Conservation (phyloP, 2,329 filamentous ascomycete species). For the Colletotrichum graminicola region DNA sequence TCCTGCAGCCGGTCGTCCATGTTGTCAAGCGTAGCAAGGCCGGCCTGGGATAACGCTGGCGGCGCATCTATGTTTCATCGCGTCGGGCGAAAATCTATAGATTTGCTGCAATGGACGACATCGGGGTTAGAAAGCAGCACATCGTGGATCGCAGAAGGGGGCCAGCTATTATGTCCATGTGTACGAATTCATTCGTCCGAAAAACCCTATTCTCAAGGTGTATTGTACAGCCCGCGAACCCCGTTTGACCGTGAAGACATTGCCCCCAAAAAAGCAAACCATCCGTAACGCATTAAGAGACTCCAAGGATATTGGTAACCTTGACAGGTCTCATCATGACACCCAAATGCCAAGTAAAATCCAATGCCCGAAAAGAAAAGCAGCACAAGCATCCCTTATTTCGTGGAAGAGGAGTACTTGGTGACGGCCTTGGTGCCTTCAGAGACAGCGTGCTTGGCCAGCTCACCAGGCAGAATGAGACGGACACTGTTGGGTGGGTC, state of each 20-base stretch:
- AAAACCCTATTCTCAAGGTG: conserved; percentile 71
- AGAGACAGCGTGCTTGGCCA: conserved; percentile 99
- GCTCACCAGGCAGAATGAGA: conserved; percentile 96
- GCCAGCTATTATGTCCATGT: conserved; percentile 58
- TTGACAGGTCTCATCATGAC: conserved; percentile 68
- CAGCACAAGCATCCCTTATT: conserved; percentile 77
- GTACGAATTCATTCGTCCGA: conserved; percentile 73
- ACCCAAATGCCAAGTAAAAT: conserved; percentile 68
- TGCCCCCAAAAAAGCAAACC: conserved; percentile 75
- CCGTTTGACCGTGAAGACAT: conserved; percentile 78
- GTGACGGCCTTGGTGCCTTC: conserved; percentile 99
- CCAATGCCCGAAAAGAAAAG: conserved; percentile 71
- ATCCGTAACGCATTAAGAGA: conserved; percentile 83
- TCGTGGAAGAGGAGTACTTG: conserved; percentile 99
- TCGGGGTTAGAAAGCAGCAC: accelerated
- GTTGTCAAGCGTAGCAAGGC: conserved; percentile 89
- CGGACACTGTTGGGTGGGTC: conserved; percentile 74
- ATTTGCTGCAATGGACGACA: too few relatives aligned
- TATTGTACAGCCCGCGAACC: conserved; percentile 81
- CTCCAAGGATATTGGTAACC: conserved; percentile 60
- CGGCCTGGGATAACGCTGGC: conserved; percentile 73
- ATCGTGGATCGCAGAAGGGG: accelerated
- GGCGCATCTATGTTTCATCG: accelerated
- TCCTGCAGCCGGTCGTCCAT: conserved; percentile 86
- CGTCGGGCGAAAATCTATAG: too few relatives aligned